phyloP scores from a whole-genome alignment of 345 rosid genomes.

The Viola odorata region DNA sequence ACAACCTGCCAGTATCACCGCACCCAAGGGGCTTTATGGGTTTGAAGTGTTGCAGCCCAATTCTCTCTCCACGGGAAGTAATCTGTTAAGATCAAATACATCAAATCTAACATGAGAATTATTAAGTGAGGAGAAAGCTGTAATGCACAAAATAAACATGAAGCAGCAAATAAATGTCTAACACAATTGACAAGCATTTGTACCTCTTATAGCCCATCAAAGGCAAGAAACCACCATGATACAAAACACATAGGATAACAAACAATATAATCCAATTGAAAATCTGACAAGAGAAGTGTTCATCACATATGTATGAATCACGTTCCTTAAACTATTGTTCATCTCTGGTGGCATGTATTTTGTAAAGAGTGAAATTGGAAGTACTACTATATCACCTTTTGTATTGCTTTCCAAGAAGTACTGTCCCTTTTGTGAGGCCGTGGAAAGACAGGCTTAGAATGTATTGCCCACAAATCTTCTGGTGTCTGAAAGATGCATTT shows the following conservation, averaged over 20 bases:
- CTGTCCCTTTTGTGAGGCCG: slow-evolving; percentile 72
- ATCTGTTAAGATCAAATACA: slow-evolving; percentile 34
- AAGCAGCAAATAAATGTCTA: neutral
- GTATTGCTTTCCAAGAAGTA: slow-evolving; percentile 78
- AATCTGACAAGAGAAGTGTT: too few relatives aligned
- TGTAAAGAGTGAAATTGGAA: too few relatives aligned
- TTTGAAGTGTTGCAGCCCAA: slow-evolving; percentile 82
- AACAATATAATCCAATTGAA: too few relatives aligned
- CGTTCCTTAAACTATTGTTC: too few relatives aligned
- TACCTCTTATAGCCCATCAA: neutral
- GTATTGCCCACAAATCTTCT: slow-evolving; percentile 88
- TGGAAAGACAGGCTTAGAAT: slow-evolving; percentile 72
- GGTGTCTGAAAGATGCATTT: slow-evolving; percentile 58
- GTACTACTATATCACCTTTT: slow-evolving; percentile 40
- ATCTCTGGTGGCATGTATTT: too few relatives aligned
- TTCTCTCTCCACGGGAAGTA: slow-evolving; percentile 58
- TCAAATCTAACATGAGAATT: slow-evolving; percentile 10
- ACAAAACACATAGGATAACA: too few relatives aligned
- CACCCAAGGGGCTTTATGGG: slow-evolving; percentile 92
- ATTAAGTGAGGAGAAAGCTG: neutral
- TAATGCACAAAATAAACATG: neutral
- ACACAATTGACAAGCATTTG: neutral
- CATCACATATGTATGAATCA: too few relatives aligned
- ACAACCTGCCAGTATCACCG: slow-evolving; percentile 97
- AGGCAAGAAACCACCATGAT: neutral